These are phyloP conservation scores for Boechera divaricarpa DNA, from an alignment of 345 rosid genomes.

Conservation along the genomic window DNA sequence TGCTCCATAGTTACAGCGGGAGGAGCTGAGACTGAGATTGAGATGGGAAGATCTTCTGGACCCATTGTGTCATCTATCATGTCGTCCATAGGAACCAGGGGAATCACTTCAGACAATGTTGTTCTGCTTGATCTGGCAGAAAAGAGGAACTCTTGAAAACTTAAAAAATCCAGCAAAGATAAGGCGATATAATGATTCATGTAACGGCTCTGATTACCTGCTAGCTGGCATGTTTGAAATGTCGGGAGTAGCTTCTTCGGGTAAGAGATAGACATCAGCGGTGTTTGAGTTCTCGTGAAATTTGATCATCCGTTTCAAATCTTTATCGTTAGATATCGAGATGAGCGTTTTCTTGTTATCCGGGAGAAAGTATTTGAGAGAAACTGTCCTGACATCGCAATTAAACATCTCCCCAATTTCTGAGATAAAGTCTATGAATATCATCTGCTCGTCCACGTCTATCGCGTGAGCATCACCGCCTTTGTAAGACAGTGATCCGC, in stretches of 20 bases:
- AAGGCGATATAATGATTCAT: background rate
- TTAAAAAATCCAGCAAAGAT: background rate
- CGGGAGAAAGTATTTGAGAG: slow-evolving; percentile 85
- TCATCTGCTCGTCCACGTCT: slow-evolving; percentile 46
- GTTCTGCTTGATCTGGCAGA: slow-evolving; percentile 82
- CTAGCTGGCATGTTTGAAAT: slow-evolving; percentile 86
- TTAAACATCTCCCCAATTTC: slow-evolving; percentile 47
- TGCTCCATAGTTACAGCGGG: slow-evolving; percentile 56
- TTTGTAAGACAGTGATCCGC: slow-evolving; percentile 39
- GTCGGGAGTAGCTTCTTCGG: slow-evolving; percentile 65
- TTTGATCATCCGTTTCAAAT: slow-evolving; percentile 48
- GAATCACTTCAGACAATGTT: slow-evolving; percentile 74
- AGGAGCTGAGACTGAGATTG: slow-evolving; percentile 43
- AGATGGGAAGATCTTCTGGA: slow-evolving; percentile 45
- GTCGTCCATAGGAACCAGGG: slow-evolving; percentile 52
- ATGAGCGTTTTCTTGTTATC: slow-evolving; percentile 84
- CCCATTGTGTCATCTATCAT: slow-evolving; percentile 58
- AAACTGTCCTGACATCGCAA: slow-evolving; percentile 58
- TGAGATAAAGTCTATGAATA: slow-evolving; percentile 37
- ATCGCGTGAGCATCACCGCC: slow-evolving; percentile 55
- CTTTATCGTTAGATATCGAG: slow-evolving; percentile 59
- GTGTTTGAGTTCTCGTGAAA: slow-evolving; percentile 64
- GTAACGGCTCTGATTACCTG: slow-evolving; percentile 53
- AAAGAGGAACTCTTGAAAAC: background rate
- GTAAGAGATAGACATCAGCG: slow-evolving; percentile 64